phyloP scores from a whole-genome alignment of 352 stramenopile genomes.

The Pythium myriotylum region DNA sequence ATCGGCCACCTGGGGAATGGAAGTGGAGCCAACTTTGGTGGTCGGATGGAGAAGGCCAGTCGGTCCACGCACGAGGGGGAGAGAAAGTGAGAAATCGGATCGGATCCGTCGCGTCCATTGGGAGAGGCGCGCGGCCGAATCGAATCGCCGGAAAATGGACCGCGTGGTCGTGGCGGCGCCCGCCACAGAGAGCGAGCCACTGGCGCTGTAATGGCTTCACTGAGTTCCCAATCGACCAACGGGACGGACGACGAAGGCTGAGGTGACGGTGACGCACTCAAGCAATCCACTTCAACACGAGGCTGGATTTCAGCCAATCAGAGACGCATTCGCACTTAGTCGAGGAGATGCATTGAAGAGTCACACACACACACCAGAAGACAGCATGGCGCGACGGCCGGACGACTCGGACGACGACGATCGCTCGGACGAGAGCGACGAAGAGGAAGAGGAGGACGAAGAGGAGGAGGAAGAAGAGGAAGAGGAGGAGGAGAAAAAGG shows the following conservation, averaged over 20 bases:
- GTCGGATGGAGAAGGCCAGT: not conserved
- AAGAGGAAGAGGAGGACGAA: constrained; percentile 26
- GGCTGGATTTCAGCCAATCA: constrained; percentile 19
- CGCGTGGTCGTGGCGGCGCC: not conserved
- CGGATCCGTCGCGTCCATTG: no score
- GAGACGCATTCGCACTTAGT: constrained; percentile 7
- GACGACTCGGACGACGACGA: constrained; percentile 26
- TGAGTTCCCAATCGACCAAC: not conserved
- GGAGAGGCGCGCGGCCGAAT: not conserved
- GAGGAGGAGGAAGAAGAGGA: no score
- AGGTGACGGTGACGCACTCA: not conserved
- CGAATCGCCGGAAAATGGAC: not conserved
- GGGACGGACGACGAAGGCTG: no score
- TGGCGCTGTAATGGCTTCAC: constrained; percentile 22
- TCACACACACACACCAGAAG: not conserved
- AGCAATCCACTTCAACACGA: constrained; percentile 15
- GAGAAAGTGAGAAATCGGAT: not conserved
- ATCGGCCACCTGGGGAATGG: no score
- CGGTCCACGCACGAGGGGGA: not conserved
- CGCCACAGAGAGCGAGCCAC: not conserved
- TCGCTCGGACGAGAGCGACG: constrained; percentile 11
- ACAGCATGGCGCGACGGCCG: constrained; percentile 13
- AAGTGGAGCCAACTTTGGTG: no score
- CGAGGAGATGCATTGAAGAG: constrained; percentile 4
- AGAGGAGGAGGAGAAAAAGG: constrained; percentile 18